These are phyloP conservation scores for Trametes polyzona DNA, from an alignment of 1,284 basidiomycete species.

Conservation along the genomic window DNA sequence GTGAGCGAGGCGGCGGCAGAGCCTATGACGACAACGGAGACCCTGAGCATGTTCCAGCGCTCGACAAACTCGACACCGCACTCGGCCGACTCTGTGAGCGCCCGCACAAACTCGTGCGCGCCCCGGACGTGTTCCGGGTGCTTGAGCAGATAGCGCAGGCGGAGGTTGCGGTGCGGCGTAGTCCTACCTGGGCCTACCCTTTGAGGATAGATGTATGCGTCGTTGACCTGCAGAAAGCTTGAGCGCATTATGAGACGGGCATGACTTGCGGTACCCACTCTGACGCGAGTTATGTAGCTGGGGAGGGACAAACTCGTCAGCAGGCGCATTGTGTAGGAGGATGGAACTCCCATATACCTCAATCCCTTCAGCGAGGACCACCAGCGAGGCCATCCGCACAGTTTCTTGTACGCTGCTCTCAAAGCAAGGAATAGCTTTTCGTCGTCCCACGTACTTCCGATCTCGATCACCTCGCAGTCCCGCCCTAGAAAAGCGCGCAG, in stretches of 20 bases:
- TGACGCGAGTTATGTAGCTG: conserved; percentile 11
- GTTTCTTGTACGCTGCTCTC: conserved; percentile 16
- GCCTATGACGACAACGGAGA: conserved; percentile 16
- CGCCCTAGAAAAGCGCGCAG: conserved; percentile 22
- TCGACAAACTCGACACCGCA: conserved; percentile 31
- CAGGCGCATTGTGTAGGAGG: not conserved
- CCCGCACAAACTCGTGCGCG: conserved; percentile 23
- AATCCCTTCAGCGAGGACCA: conserved; percentile 24
- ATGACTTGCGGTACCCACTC: not conserved
- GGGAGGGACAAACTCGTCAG: no score
- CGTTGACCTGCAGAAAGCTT: conserved; percentile 8
- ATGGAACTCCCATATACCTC: conserved; percentile 9
- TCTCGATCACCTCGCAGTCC: conserved; percentile 13
- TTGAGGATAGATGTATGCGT: conserved; percentile 26
- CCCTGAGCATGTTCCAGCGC: conserved; percentile 19
- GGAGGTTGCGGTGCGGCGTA: conserved; percentile 23
- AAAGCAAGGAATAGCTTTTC: conserved; percentile 22
- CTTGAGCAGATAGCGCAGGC: conserved; percentile 23
- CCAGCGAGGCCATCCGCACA: conserved; percentile 16
- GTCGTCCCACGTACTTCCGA: conserved; percentile 25
- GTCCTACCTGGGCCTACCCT: conserved; percentile 23
- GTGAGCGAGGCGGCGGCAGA: conserved; percentile 15
- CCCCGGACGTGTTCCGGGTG: conserved; percentile 23
- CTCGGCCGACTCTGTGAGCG: conserved; percentile 16
- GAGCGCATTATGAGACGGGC: not conserved